Evolutionary conservation across 2,329 filamentous ascomycete species (phyloP), one percentile per base, ranked within the genome.

Genomic region (Trichophyton schoenleinii): DNA sequence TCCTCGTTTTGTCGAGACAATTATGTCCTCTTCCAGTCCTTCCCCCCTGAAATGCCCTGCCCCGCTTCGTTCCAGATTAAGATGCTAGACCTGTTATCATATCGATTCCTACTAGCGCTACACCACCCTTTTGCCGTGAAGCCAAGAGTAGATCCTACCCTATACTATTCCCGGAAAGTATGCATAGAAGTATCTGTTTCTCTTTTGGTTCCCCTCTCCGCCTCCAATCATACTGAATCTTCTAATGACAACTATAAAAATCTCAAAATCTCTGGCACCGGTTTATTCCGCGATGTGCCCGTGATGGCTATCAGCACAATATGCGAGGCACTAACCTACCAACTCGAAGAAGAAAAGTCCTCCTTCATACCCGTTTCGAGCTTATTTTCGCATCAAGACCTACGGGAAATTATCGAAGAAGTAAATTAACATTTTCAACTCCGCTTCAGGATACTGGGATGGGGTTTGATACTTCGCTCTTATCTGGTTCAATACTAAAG

Each of bases 81-180:
- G 22, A 42, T 60, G 2, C 53, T 61, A 7, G 63, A 64, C 22
- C 31, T 64, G 13, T 48, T 63, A n/a, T 59, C 58, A 15, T 58
- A 60, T 11, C 63, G 64, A 13, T 66, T 66, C 28, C 20, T 66
- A 8, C 49, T 63, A 5, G 28, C 48, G 20, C 61, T 66, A n/a
- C 63, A 64, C 18, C 38, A 28, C 4, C 46, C 20, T 11, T 49
- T 49, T 15, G 46, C 22, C 6, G 22, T 25, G 34, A 60, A 36
- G n/a, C 60, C 38, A 25, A 25, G 3, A 13, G 25, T 3, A 5
- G 13, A 28, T 28, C 20, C 20, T 13, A 49, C 20, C 20, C 20
- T 25, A 9, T 49, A 49, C 20, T 49, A 13, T 28, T 49, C 46
- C 25, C 20, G 46, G 9, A 49, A 25, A 25, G 22, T 49, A 28